These are phyloP conservation scores for Pichia sp. DNA, from an alignment of 1,139 yeast genomes.

Conservation along the genomic window DNA sequence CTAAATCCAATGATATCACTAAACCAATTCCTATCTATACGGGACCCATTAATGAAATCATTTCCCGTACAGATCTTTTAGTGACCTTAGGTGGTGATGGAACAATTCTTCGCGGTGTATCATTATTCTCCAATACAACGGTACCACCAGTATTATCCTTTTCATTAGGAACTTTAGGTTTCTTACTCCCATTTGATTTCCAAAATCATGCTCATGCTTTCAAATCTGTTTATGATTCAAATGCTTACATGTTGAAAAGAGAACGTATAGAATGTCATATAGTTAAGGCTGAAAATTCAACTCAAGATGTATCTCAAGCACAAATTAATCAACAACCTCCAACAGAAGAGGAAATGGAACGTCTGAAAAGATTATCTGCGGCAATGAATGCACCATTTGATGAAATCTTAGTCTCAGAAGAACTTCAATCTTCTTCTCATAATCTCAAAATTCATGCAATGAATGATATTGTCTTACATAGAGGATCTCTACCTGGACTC, in stretches of 20 bases:
- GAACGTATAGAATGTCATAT: constrained; percentile 74
- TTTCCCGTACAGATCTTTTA: constrained; percentile 55
- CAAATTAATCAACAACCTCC: too few species aligned
- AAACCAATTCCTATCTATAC: constrained; percentile 36
- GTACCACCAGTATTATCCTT: constrained; percentile 90
- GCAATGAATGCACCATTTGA: constrained; percentile 15
- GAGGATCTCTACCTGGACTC: constrained; percentile 85
- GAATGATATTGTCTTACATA: constrained; percentile 83
- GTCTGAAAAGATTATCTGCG: constrained; percentile 13
- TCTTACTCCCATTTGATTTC: constrained; percentile 80
- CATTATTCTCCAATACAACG: constrained; percentile 53
- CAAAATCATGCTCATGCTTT: constrained; percentile 55
- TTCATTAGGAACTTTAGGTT: constrained; percentile 89
- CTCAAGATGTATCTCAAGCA: too few species aligned
- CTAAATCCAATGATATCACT: constrained; percentile 1
- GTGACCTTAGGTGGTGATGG: constrained; percentile 96
- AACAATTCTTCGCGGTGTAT: constrained; percentile 57
- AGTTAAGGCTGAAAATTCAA: constrained; percentile 29
- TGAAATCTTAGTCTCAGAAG: constrained; percentile 2
- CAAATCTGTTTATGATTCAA: constrained; percentile 53
- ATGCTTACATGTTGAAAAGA: constrained; percentile 67
- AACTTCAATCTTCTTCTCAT: constrained; percentile 23
- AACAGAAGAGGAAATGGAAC: constrained; percentile 9
- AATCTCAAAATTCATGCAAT: constrained; percentile 54
- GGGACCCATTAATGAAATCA: constrained; percentile 52